Evolutionary conservation across 108 stramenopile genomes (phyloP).

Genomic region (Nitzschia palea): DNA sequence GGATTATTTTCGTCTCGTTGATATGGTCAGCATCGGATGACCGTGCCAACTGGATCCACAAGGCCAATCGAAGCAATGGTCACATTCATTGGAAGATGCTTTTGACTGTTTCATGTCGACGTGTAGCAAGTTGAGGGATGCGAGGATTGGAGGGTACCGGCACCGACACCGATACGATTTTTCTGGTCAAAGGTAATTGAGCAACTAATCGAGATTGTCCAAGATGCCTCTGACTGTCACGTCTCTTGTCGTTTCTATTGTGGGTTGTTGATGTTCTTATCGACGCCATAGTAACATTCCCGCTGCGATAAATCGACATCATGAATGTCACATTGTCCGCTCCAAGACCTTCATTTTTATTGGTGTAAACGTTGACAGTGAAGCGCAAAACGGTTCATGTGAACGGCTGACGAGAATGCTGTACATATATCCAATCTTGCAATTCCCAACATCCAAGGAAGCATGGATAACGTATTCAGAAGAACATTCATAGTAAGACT

Average conservation of each 20-base stretch:
- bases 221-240: not conserved
- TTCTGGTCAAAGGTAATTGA: not conserved
- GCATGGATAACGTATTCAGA: too few species aligned
- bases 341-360: not conserved
- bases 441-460: too few species aligned
- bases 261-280: not conserved
- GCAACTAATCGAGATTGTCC: not conserved
- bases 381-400: too few species aligned
- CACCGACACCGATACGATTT: not conserved
- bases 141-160: not conserved
- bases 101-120: not conserved
- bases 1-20: not conserved
- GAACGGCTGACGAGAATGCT: too few species aligned
- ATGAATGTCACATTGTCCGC: not conserved
- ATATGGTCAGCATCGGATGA: not conserved
- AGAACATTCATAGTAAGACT: too few species aligned
- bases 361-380: too few species aligned
- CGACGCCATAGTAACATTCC: not conserved
- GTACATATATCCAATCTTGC: too few species aligned
- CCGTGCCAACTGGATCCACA: not conserved
- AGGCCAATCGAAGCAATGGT: not conserved
- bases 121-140: not conserved
- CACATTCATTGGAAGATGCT: not conserved
- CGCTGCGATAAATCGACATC: not conserved
- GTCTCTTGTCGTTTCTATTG: not conserved